Percentiles rank a stretch among this genome's conserved stretches.
phyloP scores from a whole-genome alignment of 345 rosid species.

The Aquilaria sinensis region DNA sequence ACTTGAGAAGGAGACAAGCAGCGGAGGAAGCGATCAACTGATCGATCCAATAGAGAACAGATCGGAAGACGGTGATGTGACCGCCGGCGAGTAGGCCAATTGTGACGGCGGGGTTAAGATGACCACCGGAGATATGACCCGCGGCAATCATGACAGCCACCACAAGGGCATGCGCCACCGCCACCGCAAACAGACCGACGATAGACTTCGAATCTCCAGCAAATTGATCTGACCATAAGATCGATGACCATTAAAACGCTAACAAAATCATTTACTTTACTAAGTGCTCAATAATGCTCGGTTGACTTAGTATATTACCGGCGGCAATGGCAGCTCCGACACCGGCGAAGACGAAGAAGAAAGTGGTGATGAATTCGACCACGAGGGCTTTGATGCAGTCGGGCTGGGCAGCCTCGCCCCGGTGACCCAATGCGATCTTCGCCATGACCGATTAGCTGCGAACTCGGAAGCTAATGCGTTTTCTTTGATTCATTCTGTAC shows the following conservation, averaged over 20 bases:
- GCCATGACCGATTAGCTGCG: constrained; percentile 28
- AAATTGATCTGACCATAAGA: constrained; percentile 32
- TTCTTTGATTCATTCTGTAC: not conserved
- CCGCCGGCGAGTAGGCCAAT: constrained; percentile 77
- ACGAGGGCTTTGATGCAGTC: constrained; percentile 75
- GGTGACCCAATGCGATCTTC: constrained; percentile 59
- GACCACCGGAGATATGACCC: constrained; percentile 92
- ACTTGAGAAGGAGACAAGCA: constrained; percentile 75
- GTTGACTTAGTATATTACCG: constrained; percentile 24
- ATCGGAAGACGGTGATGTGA: constrained; percentile 64
- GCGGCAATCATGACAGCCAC: constrained; percentile 85
- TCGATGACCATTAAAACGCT: not conserved
- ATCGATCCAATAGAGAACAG: constrained; percentile 64
- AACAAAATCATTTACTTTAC: not conserved
- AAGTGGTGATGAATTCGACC: constrained; percentile 80
- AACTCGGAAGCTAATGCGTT: constrained; percentile 5
- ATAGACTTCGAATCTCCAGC: constrained; percentile 30
- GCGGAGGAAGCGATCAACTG: constrained; percentile 72
- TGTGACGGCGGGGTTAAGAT: constrained; percentile 92
- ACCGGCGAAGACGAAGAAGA: constrained; percentile 75
- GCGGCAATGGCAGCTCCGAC: constrained; percentile 83
- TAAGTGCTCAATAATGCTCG: not conserved
- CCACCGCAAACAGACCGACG: constrained; percentile 61
- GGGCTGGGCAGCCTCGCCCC: constrained; percentile 50
- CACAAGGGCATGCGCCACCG: constrained; percentile 78